Base-by-base conservation (phyloP, 768 basidiomycete genomes). In the Coprinopsis marcescibilis region DNA sequence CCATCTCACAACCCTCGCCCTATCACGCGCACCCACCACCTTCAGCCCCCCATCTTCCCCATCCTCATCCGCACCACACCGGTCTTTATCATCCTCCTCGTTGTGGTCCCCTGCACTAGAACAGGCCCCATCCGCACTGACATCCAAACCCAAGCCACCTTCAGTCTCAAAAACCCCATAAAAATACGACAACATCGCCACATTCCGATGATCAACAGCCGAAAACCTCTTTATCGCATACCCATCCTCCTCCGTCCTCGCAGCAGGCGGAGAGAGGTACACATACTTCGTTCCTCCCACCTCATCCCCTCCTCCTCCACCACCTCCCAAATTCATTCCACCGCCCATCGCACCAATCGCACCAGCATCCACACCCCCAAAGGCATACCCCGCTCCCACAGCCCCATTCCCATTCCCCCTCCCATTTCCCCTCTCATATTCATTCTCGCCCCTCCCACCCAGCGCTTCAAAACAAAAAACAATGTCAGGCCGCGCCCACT, bases 41-140 rank as follows among this genome's bases (percentile, higher is more conserved):
- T n/a, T n/a, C n/a, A n/a, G n/a, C n/a, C n/a, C n/a, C n/a, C n/a
- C n/a, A n/a, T n/a, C n/a, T n/a, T n/a, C n/a, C n/a, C n/a, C n/a
- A n/a, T n/a, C n/a, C n/a, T n/a, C n/a, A n/a, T n/a, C n/a, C n/a
- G n/a, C n/a, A n/a, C n/a, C n/a, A n/a, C n/a, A n/a, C n/a, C n/a
- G n/a, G 20, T 10, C 48, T 39, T 52, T 40, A n/a, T 55, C 37
- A 26, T 47, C 20, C 1, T 50, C 43, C 12, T 48, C 20, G 13
- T 61, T 62, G 41, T 85, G 73, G 56, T 95, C 92, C 1, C 84
- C 74, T 0, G 87, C 68, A 2, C 78, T 64, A n/a, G n/a, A n/a
- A n/a, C n/a, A n/a, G n/a, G n/a, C n/a, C n/a, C n/a, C n/a, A n/a
- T n/a, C n/a, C n/a, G n/a, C n/a, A n/a, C n/a, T n/a, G n/a, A n/a